Evolutionary conservation across 2,329 filamentous ascomycete genomes (phyloP).

Genomic region (Talaromyces marneffei): DNA sequence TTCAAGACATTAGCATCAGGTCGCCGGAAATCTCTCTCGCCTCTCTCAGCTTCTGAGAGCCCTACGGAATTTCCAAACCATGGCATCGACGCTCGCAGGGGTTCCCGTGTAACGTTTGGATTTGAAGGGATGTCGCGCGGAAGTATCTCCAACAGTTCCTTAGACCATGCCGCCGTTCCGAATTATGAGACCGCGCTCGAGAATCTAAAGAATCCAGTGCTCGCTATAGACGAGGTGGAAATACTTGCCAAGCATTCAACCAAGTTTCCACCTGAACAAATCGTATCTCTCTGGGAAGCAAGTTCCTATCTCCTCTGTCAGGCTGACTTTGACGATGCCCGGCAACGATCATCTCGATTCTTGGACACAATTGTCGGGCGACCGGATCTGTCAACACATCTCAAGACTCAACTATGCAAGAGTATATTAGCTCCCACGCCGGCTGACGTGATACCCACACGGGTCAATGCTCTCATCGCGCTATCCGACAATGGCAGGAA

Average conservation of each 20-base stretch:
- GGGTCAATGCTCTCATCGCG: constrained; percentile 35
- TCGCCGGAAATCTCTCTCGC: constrained; percentile 35
- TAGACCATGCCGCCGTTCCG: constrained; percentile 33
- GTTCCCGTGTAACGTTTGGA: constrained; percentile 29
- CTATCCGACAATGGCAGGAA: constrained; percentile 41
- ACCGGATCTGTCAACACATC: constrained; percentile 34
- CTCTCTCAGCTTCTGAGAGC: constrained; percentile 28
- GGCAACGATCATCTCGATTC: constrained; percentile 30
- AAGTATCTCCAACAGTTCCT: constrained; percentile 33
- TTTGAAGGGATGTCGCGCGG: constrained; percentile 40
- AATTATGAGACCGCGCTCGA: constrained; percentile 35
- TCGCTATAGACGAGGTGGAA: constrained; percentile 37
- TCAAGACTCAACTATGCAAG: constrained; percentile 31
- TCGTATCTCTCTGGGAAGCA: constrained; percentile 36
- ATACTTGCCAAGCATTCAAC: constrained; percentile 27
- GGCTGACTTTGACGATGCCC: constrained; percentile 31
- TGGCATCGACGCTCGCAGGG: constrained; percentile 30
- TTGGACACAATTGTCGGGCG: constrained; percentile 34
- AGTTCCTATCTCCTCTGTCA: constrained; percentile 34
- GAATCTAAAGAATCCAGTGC: constrained; percentile 27
- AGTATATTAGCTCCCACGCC: constrained; percentile 30
- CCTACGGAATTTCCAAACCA: constrained; percentile 25
- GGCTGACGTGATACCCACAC: constrained; percentile 34
- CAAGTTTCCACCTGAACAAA: constrained; percentile 37
- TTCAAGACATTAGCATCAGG: constrained; percentile 38